Percentiles rank a stretch among this genome's conserved stretches.
These are phyloP conservation scores for Thermomucor indicae-seudaticae DNA, from an alignment of 371 early-diverging fungal species.

Conservation along the genomic window DNA sequence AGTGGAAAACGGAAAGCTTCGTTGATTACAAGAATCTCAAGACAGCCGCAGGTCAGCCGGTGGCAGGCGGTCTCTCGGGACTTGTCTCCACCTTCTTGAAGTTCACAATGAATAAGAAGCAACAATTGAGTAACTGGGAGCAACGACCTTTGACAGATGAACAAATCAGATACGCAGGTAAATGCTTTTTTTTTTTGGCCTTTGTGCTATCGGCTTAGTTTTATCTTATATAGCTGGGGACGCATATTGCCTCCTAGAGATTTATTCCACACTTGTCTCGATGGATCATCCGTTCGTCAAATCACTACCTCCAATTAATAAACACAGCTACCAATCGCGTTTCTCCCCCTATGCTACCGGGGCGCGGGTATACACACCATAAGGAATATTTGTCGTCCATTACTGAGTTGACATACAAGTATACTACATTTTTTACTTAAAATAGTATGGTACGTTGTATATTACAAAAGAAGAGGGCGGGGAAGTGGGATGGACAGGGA, in stretches of 20 bases:
- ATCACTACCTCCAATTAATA: too few relatives aligned
- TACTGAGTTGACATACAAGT: too few relatives aligned
- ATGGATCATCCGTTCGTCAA: constrained; percentile 27
- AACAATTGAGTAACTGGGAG: constrained; percentile 50
- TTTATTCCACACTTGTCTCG: constrained; percentile 16
- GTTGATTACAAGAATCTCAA: constrained; percentile 25
- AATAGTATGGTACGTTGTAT: background rate
- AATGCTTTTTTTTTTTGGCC: background rate
- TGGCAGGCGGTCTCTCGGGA: constrained; percentile 33
- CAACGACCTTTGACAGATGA: constrained; percentile 35
- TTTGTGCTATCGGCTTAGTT: background rate
- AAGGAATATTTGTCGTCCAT: too few relatives aligned
- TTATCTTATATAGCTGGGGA: constrained; percentile 20
- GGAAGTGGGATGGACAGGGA: background rate
- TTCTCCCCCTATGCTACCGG: too few relatives aligned
- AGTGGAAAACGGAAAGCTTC: constrained; percentile 17
- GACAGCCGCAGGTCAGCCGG: constrained; percentile 3
- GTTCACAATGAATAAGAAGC: constrained; percentile 35
- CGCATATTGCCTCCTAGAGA: constrained; percentile 28
- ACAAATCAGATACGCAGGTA: constrained; percentile 35
- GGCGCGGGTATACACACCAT: too few relatives aligned
- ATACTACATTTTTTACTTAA: background rate
- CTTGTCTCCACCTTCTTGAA: constrained; percentile 24
- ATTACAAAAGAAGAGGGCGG: constrained; percentile 5
- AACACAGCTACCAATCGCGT: too few relatives aligned